These are phyloP conservation scores for Debaryomyces prosopidis DNA, from an alignment of 805 yeast species.

Conservation along the genomic window DNA sequence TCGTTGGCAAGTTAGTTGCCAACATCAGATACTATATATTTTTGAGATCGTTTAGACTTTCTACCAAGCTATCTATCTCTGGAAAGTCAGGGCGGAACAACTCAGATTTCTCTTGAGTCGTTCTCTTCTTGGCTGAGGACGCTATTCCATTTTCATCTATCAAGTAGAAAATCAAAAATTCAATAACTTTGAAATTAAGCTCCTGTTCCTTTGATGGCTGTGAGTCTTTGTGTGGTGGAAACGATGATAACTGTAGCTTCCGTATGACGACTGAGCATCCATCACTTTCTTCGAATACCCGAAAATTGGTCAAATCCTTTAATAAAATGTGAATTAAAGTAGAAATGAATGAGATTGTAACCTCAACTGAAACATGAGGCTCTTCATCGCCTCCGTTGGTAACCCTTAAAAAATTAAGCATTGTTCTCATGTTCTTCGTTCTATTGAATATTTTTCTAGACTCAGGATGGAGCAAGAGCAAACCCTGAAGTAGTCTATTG, in stretches of 20 bases:
- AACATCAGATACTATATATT: slow-evolving; percentile 9
- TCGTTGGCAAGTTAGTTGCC: too few species aligned
- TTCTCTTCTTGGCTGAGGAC: slow-evolving; percentile 4
- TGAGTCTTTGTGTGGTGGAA: slow-evolving; percentile 5
- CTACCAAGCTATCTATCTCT: slow-evolving; percentile 39
- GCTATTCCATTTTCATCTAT: slow-evolving; percentile 50
- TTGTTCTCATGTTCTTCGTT: slow-evolving; percentile 36
- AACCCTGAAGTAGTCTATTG: slow-evolving; percentile 54
- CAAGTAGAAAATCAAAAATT: slow-evolving; percentile 67
- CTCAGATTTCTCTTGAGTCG: slow-evolving; percentile 31
- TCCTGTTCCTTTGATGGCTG: slow-evolving; percentile 36
- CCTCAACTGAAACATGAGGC: slow-evolving; percentile 7
- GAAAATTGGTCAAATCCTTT: slow-evolving; percentile 53
- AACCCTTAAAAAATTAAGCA: slow-evolving; percentile 25
- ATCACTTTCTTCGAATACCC: slow-evolving; percentile 55
- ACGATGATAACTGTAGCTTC: slow-evolving; percentile 27
- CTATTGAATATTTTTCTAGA: slow-evolving; percentile 52
- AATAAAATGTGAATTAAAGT: slow-evolving; percentile 60
- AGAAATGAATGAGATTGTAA: slow-evolving; percentile 44
- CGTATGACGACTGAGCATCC: slow-evolving; percentile 58
- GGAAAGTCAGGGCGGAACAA: slow-evolving; percentile 39
- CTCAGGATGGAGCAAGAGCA: slow-evolving; percentile 56
- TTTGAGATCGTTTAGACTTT: slow-evolving; percentile 35
- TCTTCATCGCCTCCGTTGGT: slow-evolving; percentile 3
- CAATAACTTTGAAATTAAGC: slow-evolving; percentile 63